phyloP scores from a whole-genome alignment of 768 basidiomycete species.

The Rhizopogon vulgaris region DNA sequence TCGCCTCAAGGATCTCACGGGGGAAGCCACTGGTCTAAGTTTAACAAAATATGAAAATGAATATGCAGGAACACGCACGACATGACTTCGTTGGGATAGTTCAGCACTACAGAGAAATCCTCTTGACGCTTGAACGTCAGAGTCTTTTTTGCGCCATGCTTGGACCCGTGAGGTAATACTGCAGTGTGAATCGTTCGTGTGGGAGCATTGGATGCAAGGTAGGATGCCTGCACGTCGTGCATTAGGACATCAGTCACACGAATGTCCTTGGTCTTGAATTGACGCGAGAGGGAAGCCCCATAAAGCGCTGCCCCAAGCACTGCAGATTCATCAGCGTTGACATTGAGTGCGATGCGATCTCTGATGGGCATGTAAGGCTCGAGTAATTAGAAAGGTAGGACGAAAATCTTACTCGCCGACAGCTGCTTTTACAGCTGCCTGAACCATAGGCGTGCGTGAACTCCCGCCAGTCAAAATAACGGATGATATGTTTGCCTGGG shows the following conservation, averaged over 20 bases:
- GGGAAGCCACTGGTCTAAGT: slow-evolving; percentile 53
- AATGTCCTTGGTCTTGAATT: slow-evolving; percentile 94
- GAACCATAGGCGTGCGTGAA: slow-evolving; percentile 89
- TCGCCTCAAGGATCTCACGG: slow-evolving; percentile 65
- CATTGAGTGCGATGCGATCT: slow-evolving; percentile 85
- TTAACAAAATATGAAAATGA: background rate
- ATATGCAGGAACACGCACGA: slow-evolving; percentile 40
- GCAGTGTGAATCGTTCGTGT: slow-evolving; percentile 65
- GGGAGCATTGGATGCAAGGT: slow-evolving; percentile 53
- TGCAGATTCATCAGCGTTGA: slow-evolving; percentile 95
- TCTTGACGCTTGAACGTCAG: slow-evolving; percentile 80
- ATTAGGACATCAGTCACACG: slow-evolving; percentile 69
- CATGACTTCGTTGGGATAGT: slow-evolving; percentile 62
- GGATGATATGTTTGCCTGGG: slow-evolving; percentile 76
- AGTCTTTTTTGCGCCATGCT: slow-evolving; percentile 77
- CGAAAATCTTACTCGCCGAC: slow-evolving; percentile 64
- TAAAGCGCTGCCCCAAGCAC: slow-evolving; percentile 92
- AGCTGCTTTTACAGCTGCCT: slow-evolving; percentile 66
- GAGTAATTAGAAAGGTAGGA: background rate
- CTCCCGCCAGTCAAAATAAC: slow-evolving; percentile 92
- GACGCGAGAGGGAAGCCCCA: slow-evolving; percentile 80
- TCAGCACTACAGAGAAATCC: slow-evolving; percentile 74
- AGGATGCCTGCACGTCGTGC: slow-evolving; percentile 77
- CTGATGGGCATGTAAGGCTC: slow-evolving; percentile 25
- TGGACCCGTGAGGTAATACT: slow-evolving; percentile 75